A percentile compares a stretch with the other conserved stretches of the same genome.
Evolutionary conservation across 139 green algal genomes (phyloP).

Genomic region (Haematococcus lacustris): DNA sequence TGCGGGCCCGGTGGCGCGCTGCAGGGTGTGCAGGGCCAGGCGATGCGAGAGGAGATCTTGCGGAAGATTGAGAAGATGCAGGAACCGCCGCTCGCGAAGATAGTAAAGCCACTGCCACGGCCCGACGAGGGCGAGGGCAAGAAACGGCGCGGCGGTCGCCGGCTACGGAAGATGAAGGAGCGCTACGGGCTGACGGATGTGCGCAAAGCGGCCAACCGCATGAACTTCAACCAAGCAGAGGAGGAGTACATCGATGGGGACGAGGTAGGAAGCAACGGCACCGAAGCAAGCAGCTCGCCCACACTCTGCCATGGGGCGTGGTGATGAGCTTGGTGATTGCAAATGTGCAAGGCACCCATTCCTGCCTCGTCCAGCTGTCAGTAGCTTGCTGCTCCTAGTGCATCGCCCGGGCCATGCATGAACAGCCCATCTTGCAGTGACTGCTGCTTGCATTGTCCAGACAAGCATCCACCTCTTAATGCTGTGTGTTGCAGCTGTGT

Average conservation of each 20-base stretch:
- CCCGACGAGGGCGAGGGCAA: conserved; percentile 74
- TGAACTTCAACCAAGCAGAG: conserved; percentile 88
- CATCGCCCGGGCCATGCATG: no score
- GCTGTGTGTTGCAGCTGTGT: no score
- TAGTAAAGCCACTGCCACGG: conserved; percentile 76
- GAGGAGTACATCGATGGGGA: conserved; percentile 91
- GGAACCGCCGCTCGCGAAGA: conserved; percentile 90
- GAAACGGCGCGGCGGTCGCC: conserved; percentile 80
- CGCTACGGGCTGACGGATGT: conserved; percentile 52
- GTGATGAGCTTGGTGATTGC: no score
- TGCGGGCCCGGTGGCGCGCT: no score
- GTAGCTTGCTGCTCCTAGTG: no score
- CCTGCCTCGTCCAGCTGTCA: no score
- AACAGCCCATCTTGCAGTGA: no score
- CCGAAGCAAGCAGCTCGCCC: no score
- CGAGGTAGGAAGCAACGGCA: conserved; percentile 74
- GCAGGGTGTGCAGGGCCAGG: conserved; percentile 4
- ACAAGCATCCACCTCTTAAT: no score
- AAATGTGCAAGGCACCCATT: no score
- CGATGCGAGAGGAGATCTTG: conserved; percentile 70
- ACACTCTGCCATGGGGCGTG: no score
- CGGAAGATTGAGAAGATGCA: conserved; percentile 98
- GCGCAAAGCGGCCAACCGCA: conserved; percentile 87
- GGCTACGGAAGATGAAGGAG: conserved; percentile 93
- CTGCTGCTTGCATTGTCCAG: no score